Base-by-base conservation (phyloP, 345 rosid species). In the Lagerstroemia speciosa region DNA sequence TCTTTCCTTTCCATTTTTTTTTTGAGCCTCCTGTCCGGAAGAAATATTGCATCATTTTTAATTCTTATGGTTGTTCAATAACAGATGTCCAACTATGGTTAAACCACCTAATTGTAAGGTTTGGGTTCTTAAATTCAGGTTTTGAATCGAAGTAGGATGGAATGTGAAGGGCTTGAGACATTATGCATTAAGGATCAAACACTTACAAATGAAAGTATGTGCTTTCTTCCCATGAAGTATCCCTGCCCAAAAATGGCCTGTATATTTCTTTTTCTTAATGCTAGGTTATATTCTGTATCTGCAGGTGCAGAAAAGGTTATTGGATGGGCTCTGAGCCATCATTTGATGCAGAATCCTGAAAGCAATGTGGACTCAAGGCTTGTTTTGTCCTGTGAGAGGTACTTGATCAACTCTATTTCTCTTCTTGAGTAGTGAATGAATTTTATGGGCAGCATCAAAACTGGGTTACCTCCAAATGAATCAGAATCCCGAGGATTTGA, bases 241-340 rank as follows among this genome's bases (percentile, higher is more conserved):
- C 24, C 14, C 24, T 30, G 34, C 33, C 34, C 14, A 53, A 58
- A 27, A 58, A 5, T 50, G 5, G 14, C 61, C 30, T 3, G 15
- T 22, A 12, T 10, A 58, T 27, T 58, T 58, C n/a, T 16, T 8
- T 34, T 27, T 58, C 20, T 30, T 3, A 27, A 14, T 10, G 29
- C 27, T 27, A 41, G 10, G 29, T 17, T 26, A 26, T 57, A 29
- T 16, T 64, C 14, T 58, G 31, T 72, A 45, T 74, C 62, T 72
- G 55, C 79, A 90, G 98, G 85, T 80, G 92, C 90, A 62, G 98
- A 93, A 76, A 90, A 87, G 83, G 83, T 93, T 41, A 70, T 89
- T 73, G 96, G 93, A 69, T 93, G 92, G 97, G 97, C 91, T 73
- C 65, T 90, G 67, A 80, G 96, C 80, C 83, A 90, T 78, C 86